Base-by-base conservation (phyloP, 225 moss, liverwort and hornwort genomes). In the Takakia lepidozioides region DNA sequence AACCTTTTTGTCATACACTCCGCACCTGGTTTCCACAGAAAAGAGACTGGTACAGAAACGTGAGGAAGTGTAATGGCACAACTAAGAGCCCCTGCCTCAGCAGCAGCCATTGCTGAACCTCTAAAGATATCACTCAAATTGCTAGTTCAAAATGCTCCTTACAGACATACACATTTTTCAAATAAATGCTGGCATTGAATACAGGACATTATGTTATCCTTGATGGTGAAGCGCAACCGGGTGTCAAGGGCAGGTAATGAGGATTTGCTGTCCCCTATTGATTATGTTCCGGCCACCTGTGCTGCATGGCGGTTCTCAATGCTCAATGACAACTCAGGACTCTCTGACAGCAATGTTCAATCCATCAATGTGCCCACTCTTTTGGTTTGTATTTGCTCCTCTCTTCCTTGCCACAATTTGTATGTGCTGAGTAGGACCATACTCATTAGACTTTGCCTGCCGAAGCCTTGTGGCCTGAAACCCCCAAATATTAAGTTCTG, bases 291-390 rank as follows among this genome's bases (percentile, higher is more conserved):
- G 26, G 83, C 86, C 39, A 38, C 64, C 36, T 93, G 86, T 77
- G 86, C 93, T 8, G 70, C 93, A 15, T 89, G 83, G 83, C 83
- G 93, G 8, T 74, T 93, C 58, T 75, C 86, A 59, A 88, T 93
- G 86, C 72, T 93, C 5, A 93, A 93, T 58, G 93, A 93, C 44
- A 46, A 27, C 27, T 58, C 68, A 55, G 88, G 93, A 3, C 85
- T 93, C 3, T 81, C 68, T 41, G 93, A 86, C 13, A 51, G 47
- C 25, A 79, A 88, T 22, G 42, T 89, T 48, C 48, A 48, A 63
- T 43, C 34, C 23, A 81, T 89, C 41, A 46, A 72, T 29, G 63
- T 68, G 44, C 81, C 93, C 16, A 72, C 81, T 51, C 74, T 93
- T 59, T 65, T 93, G 88, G 93, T 93, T 56, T 6, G 62, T 60